Base-by-base conservation (phyloP, 2,329 filamentous ascomycete species). In the Neoscytalidium dimidiatum region DNA sequence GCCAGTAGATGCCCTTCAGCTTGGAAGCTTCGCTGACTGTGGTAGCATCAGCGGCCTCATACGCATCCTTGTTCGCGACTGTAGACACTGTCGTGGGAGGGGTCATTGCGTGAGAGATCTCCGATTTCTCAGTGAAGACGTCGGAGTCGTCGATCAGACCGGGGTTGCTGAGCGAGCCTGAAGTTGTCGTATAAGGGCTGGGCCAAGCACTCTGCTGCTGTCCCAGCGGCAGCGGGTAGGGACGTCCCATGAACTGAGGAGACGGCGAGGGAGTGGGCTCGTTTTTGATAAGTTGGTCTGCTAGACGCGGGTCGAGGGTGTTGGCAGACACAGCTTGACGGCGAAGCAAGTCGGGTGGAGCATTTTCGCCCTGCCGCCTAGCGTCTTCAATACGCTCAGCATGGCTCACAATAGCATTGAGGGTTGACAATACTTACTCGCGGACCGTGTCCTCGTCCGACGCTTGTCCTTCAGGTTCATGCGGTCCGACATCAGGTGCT, bases 391-490 rank as follows among this genome's bases (percentile, higher is more conserved):
- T 13, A 23, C 23, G 35, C 11, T 64, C 14, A 64, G 61, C 33
- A 13, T 3, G 13, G 14, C 7, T 17, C 14, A 43, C 26, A 62
- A 29, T 62, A 33, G 57, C 53, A 58, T 14, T 26, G 38, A 17
- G 9, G 26, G 21, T 11, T 3, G n/a, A n/a, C n/a, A 46, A 13
- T 14, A 44, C 61, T 64, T 19, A 64, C 61, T 64, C n/a, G 61
- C 35, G 28, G 49, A 33, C n/a, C 61, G 76, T 35, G 75, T 66
- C 56, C 78, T 73, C 70, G 80, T 76, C 70, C 86, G 86, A 75
- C 88, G 92, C 72, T 85, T 83, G 72, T 93, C 89, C 75, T 95
- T 96, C 65, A 88, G 84, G 57, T 84, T 86, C 83, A 96, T 88
- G 26, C 94, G 86, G 66, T 94, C 90, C 3, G 91, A 88, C 70